Evolutionary conservation across 441 rosid genomes (phyloP).

Genomic region (Pelargonium citronellum): DNA sequence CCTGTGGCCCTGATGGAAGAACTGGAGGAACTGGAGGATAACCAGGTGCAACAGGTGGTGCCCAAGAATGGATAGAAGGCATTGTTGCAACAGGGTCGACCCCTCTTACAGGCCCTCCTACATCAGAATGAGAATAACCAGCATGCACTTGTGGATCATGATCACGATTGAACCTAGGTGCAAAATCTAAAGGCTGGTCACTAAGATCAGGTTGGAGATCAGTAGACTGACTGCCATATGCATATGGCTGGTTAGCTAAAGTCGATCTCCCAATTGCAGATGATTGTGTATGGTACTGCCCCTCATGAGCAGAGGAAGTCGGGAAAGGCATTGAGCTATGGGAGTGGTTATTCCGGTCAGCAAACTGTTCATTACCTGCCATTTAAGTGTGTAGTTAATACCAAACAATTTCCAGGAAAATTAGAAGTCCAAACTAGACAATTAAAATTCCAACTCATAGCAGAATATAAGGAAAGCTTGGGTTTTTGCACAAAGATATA

Average conservation of each 20-base stretch:
- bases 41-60: conserved; percentile 45
- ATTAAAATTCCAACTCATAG: conserved; percentile 11
- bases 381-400: conserved; percentile 28
- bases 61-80: conserved; percentile 53
- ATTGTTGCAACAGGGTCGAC: conserved; percentile 32
- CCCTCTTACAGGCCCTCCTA: conserved; percentile 33
- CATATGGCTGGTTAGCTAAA: conserved; percentile 40
- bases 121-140: conserved; percentile 44
- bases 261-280: conserved; percentile 38
- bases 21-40: conserved; percentile 60
- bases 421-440: conserved; percentile 14
- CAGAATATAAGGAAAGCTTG: background rate
- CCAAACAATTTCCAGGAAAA: conserved; percentile 6
- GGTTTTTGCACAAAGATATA: conserved; percentile 13
- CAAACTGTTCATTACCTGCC: conserved; percentile 43
- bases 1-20: conserved; percentile 54
- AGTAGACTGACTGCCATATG: conserved; percentile 52
- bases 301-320: conserved; percentile 41
- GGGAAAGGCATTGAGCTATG: conserved; percentile 34
- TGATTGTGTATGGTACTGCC: conserved; percentile 39
- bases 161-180: conserved; percentile 47
- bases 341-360: conserved; percentile 31
- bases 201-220: conserved; percentile 45
- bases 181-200: conserved; percentile 69
- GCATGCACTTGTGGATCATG: conserved; percentile 43